Base-by-base conservation (phyloP, 2,329 filamentous ascomycete genomes). In the Chaetomiaceae sp. region DNA sequence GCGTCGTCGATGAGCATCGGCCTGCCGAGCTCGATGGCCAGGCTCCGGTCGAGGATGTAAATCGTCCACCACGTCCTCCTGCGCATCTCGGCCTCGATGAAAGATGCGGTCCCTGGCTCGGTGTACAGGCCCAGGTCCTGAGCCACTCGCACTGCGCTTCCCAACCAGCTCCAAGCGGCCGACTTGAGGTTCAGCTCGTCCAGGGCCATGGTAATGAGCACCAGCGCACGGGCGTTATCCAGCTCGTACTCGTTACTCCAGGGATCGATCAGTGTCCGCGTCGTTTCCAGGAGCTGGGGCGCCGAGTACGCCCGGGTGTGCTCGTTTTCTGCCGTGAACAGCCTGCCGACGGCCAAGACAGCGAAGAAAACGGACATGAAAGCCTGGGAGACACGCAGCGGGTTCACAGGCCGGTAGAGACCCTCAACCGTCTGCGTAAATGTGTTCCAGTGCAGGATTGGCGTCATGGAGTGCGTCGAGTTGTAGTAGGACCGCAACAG, bases 11-110 rank as follows among this genome's bases (percentile, higher is more conserved):
- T 95, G 59, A 91, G 72, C 52, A 88, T 81, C 0, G 92, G 90
- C 47, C 87, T 84, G 8, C 89, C 88, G 31, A 91, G 77, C 66
- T 96, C 91, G 12, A 95, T 75, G 0, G 90, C 85, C 46, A 95
- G 74, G 23, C 88, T 80, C 58, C 91, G 83, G 71, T 99, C 94
- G 73, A 91, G 84, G 40, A 90, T 83, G 70, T 97, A 97, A 53
- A 96, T 82, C 14, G 89, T 84, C 91, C 94, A 99, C 92, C 92
- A 99, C 2, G 94, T 82, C 51, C 91, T 80, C 56, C 88, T 83
- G 51, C 91, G 83, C 83, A 92, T 91, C 69, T 97, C 92, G 11
- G 82, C 82, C 63, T 96, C 91, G 14, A 95, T 75, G 1, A 84
- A 77, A 2, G 87, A 80, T 78, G 86, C 90, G 0, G 84, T 79